These are phyloP conservation scores for Aspergillus sp. DNA, from an alignment of 2,329 filamentous ascomycete species.

Conservation along the genomic window DNA sequence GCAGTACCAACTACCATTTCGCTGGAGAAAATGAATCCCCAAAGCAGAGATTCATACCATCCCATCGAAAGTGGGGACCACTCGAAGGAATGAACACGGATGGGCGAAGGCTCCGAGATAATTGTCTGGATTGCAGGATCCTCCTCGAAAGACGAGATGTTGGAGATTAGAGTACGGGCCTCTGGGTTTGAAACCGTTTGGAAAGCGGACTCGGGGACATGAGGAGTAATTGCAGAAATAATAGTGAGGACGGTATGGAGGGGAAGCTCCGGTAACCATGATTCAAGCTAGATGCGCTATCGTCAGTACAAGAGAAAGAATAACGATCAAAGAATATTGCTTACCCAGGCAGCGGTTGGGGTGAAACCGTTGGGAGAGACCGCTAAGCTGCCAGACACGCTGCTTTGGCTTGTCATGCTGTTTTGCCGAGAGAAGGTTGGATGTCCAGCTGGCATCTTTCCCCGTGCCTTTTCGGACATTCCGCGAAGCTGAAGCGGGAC, in stretches of 20 bases:
- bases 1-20: slow-evolving; percentile 63
- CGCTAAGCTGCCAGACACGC: slow-evolving; percentile 54
- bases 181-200: slow-evolving; percentile 33
- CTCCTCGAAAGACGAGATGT: slow-evolving; percentile 38
- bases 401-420: slow-evolving; percentile 72
- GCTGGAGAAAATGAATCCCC: slow-evolving; percentile 84
- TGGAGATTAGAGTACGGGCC: slow-evolving; percentile 36
- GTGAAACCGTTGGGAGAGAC: slow-evolving; percentile 57
- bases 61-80: slow-evolving; percentile 86
- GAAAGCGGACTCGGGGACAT: slow-evolving; percentile 44
- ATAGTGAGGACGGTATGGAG: slow-evolving; percentile 78
- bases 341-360: slow-evolving; percentile 68
- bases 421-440: slow-evolving; percentile 85
- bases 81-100: slow-evolving; percentile 82
- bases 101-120: slow-evolving; percentile 59
- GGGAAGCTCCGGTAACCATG: slow-evolving; percentile 85
- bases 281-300: slow-evolving; percentile 59
- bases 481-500: slow-evolving; percentile 76
- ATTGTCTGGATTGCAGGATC: slow-evolving; percentile 61
- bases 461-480: slow-evolving; percentile 95
- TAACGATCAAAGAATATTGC: slow-evolving; percentile 10
- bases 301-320: slow-evolving; percentile 9
- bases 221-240: slow-evolving; percentile 55
- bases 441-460: slow-evolving; percentile 83
- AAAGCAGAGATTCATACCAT: slow-evolving; percentile 93